These are phyloP conservation scores for Thymus mandschuricus DNA, from an alignment of 257 asterid genomes.

Conservation along the genomic window DNA sequence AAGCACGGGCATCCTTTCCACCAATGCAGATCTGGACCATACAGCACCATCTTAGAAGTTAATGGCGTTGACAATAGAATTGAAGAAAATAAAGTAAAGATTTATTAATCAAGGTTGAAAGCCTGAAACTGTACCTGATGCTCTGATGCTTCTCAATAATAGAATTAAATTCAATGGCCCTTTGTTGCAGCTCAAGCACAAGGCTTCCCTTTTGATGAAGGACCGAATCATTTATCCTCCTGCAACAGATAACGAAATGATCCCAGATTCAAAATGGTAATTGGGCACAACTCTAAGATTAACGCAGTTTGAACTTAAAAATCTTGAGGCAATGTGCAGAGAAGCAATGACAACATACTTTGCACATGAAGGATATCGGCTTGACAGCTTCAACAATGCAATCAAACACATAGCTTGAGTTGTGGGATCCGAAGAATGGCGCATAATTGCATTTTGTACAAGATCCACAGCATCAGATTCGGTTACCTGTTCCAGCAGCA, in stretches of 20 bases:
- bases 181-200: constrained; percentile 95
- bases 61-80: constrained; percentile 20
- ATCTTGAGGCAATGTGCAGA: constrained; percentile 23
- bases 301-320: constrained; percentile 14
- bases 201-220: constrained; percentile 83
- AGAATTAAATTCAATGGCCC: constrained; percentile 93
- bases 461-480: constrained; percentile 92
- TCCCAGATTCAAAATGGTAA: constrained; percentile 19
- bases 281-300: not conserved
- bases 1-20: constrained; percentile 96
- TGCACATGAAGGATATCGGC: constrained; percentile 85
- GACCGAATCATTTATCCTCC: constrained; percentile 76
- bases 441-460: constrained; percentile 67
- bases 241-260: constrained; percentile 38
- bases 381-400: constrained; percentile 89
- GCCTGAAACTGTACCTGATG: constrained; percentile 59
- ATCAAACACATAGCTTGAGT: constrained; percentile 90
- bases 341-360: constrained; percentile 56
- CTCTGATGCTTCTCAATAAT: constrained; percentile 74
- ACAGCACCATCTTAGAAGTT: constrained; percentile 31
- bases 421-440: constrained; percentile 72
- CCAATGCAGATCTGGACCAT: constrained; percentile 71
- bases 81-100: constrained; percentile 16
- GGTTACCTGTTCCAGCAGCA: constrained; percentile 67
- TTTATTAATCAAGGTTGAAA: constrained; percentile 20